phyloP scores from a whole-genome alignment of 805 yeast genomes.

The Cyberlindnera americana region DNA sequence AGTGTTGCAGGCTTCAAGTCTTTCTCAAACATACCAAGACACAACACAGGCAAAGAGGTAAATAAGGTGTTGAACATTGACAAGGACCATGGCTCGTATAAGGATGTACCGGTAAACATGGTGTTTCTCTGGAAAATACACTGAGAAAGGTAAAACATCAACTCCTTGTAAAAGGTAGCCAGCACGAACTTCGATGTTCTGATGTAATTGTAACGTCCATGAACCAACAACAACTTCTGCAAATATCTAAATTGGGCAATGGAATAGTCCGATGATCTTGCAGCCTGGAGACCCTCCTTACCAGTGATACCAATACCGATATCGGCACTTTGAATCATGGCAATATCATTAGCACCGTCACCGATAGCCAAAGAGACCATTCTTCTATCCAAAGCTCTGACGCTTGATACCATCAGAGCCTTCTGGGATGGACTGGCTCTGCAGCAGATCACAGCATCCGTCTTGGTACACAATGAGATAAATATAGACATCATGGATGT shows the following conservation, averaged over 20 bases:
- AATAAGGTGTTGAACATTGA: constrained; percentile 96
- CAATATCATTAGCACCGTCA: constrained; percentile 98
- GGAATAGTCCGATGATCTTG: constrained; percentile 90
- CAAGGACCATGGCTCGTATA: constrained; percentile 94
- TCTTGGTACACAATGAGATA: constrained; percentile 77
- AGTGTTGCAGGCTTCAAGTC: constrained; percentile 87
- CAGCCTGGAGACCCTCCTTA: constrained; percentile 95
- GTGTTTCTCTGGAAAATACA: constrained; percentile 82
- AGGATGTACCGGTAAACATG: constrained; percentile 86
- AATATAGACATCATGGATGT: constrained; percentile 68
- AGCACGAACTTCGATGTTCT: constrained; percentile 89
- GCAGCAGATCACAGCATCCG: constrained; percentile 91
- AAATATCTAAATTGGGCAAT: constrained; percentile 91
- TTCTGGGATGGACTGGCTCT: constrained; percentile 97
- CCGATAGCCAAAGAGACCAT: constrained; percentile 94
- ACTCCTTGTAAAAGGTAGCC: constrained; percentile 92
- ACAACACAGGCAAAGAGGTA: constrained; percentile 86
- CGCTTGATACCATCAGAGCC: constrained; percentile 79
- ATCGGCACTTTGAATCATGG: constrained; percentile 98
- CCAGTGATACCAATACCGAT: constrained; percentile 98
- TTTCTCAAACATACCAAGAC: constrained; percentile 93
- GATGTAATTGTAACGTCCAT: constrained; percentile 93
- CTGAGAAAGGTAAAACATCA: constrained; percentile 85
- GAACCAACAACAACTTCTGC: constrained; percentile 79
- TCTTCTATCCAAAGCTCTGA: constrained; percentile 62